Conservation (phyloP, 305 asterid genomes). For the Fraxinus floribunda region DNA sequence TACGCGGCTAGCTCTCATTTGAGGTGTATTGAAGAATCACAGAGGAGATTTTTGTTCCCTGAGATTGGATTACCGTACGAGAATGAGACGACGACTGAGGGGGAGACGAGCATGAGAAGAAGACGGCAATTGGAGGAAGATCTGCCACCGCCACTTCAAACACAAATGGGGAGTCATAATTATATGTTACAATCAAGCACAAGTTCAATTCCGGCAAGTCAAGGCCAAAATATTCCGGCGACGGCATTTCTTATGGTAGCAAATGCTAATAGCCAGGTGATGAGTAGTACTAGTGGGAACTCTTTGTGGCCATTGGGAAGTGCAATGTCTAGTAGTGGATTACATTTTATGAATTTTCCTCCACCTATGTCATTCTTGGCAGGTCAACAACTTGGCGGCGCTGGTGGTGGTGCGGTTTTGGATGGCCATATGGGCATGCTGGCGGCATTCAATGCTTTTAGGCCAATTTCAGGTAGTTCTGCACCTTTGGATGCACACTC, state of each 20-base stretch:
- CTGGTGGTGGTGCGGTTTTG: slow-evolving; percentile 18
- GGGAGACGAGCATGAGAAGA: slow-evolving; percentile 24
- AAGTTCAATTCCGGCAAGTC: slow-evolving; percentile 52
- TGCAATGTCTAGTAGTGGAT: slow-evolving; percentile 23
- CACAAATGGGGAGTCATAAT: slow-evolving; percentile 43
- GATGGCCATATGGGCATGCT: slow-evolving; percentile 58
- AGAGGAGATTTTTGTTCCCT: slow-evolving; percentile 26
- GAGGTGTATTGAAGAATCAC: slow-evolving; percentile 24
- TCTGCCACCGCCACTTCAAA: slow-evolving; percentile 26
- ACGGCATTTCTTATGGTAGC: slow-evolving; percentile 45
- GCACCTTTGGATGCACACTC: slow-evolving; percentile 32
- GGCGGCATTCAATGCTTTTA: slow-evolving; percentile 41
- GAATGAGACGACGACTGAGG: slow-evolving; percentile 2
- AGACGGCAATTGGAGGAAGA: slow-evolving; percentile 47
- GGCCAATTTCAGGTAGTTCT: slow-evolving; percentile 33
- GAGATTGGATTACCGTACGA: slow-evolving; percentile 28
- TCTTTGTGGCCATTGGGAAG: slow-evolving; percentile 46
- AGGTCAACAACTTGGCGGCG: slow-evolving; percentile 34
- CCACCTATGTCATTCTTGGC: slow-evolving; percentile 36
- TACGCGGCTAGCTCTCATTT: slow-evolving; percentile 24
- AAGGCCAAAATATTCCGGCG: slow-evolving; percentile 43
- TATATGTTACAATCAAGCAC: slow-evolving; percentile 53
- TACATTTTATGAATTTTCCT: slow-evolving; percentile 55
- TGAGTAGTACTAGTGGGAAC: slow-evolving; percentile 31
- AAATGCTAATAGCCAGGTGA: slow-evolving; percentile 26